A percentile compares a stretch with the other conserved stretches of the same genome.
phyloP scores from a whole-genome alignment of 2,329 filamentous ascomycete genomes.

The Falciphora oryzae region DNA sequence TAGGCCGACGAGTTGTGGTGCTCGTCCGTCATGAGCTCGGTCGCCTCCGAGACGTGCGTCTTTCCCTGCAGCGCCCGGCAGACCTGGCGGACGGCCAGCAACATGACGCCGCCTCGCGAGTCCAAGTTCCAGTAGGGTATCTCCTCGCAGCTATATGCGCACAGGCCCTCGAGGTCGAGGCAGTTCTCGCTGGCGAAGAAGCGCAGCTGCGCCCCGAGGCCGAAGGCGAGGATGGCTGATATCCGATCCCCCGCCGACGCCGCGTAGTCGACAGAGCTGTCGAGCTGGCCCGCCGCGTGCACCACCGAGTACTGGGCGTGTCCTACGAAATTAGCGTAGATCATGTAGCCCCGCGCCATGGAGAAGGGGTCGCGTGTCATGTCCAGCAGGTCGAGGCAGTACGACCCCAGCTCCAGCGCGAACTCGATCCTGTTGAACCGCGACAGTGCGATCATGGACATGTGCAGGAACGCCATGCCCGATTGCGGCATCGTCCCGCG shows the following conservation, averaged over 20 bases:
- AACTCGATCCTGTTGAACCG: conserved; percentile 67
- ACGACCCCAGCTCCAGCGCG: conserved; percentile 57
- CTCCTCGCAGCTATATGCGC: conserved; percentile 67
- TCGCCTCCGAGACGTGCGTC: conserved; percentile 46
- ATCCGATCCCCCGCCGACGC: conserved; percentile 64
- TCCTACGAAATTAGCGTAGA: conserved; percentile 64
- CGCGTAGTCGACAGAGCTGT: conserved; percentile 61
- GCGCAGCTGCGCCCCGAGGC: conserved; percentile 58
- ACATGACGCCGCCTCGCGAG: conserved; percentile 62
- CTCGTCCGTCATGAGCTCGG: conserved; percentile 60
- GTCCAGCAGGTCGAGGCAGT: conserved; percentile 59
- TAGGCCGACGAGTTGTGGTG: conserved; percentile 55
- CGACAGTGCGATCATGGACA: conserved; percentile 61
- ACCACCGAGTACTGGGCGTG: conserved; percentile 61
- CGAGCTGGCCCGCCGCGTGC: conserved; percentile 52
- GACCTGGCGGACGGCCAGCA: conserved; percentile 61
- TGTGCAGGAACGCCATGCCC: conserved; percentile 60
- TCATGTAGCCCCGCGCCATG: conserved; percentile 61
- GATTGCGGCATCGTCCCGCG: conserved; percentile 64
- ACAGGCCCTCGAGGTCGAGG: conserved; percentile 63
- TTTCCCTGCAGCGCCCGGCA: conserved; percentile 70
- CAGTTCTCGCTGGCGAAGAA: conserved; percentile 66
- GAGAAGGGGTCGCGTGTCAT: conserved; percentile 59
- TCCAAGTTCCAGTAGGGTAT: conserved; percentile 67
- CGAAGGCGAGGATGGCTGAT: conserved; percentile 65